A percentile compares a stretch with the other conserved stretches of the same genome.
These are phyloP conservation scores for Tolypocladium guangdongense DNA, from an alignment of 2,329 filamentous ascomycete genomes.

Conservation along the genomic window DNA sequence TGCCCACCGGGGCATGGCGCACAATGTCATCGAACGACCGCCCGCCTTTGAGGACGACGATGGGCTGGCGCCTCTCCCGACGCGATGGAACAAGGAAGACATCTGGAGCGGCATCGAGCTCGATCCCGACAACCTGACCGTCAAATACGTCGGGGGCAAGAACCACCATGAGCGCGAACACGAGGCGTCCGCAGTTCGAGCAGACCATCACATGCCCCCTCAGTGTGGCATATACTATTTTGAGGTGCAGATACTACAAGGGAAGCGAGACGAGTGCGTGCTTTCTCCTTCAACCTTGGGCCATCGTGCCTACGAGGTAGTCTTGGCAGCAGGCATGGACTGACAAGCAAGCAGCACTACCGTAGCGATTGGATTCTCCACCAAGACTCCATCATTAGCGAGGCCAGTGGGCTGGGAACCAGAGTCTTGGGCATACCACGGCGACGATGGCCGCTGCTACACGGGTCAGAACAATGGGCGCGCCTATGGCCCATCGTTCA, in stretches of 20 bases:
- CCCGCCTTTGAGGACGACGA: slow-evolving; percentile 49
- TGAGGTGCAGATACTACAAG: slow-evolving; percentile 50
- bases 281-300: neutral
- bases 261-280: slow-evolving; percentile 45
- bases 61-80: slow-evolving; percentile 57
- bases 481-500: slow-evolving; percentile 45
- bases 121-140: slow-evolving; percentile 59
- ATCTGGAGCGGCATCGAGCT: slow-evolving; percentile 66
- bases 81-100: slow-evolving; percentile 71
- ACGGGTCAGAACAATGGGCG: slow-evolving; percentile 45
- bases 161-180: slow-evolving; percentile 43
- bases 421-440: slow-evolving; percentile 59
- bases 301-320: neutral
- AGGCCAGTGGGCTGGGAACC: slow-evolving; percentile 56
- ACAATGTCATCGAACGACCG: slow-evolving; percentile 73
- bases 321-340: neutral
- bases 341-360: slow-evolving; percentile 33
- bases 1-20: slow-evolving; percentile 65
- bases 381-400: slow-evolving; percentile 39
- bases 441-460: slow-evolving; percentile 55
- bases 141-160: slow-evolving; percentile 45
- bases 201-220: slow-evolving; percentile 76
- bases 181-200: slow-evolving; percentile 73
- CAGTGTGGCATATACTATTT: slow-evolving; percentile 94
- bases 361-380: slow-evolving; percentile 53